phyloP scores from a whole-genome alignment of 768 basidiomycete species.

The Lactarius psammicola region DNA sequence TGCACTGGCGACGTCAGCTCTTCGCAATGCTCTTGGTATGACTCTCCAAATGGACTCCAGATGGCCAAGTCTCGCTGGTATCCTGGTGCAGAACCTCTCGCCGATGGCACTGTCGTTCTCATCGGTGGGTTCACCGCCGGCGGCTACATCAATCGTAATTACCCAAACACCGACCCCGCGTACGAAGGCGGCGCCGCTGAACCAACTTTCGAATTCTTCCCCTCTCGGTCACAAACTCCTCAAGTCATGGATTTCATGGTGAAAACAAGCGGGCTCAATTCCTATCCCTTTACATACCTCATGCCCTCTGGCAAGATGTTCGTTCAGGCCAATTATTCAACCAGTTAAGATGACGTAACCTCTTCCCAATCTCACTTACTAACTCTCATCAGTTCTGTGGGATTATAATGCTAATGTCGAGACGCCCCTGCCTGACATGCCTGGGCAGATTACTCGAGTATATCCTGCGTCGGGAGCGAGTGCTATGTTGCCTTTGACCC shows the following conservation, averaged over 20 bases:
- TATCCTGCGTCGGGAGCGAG: slow-evolving; percentile 89
- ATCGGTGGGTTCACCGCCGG: slow-evolving; percentile 80
- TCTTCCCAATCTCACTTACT: slow-evolving; percentile 19
- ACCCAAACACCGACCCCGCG: slow-evolving; percentile 62
- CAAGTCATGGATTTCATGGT: slow-evolving; percentile 65
- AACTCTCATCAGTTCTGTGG: slow-evolving; percentile 43
- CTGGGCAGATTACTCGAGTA: slow-evolving; percentile 68
- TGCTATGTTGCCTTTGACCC: slow-evolving; percentile 89
- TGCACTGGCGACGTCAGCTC: slow-evolving; percentile 53
- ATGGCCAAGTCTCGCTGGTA: slow-evolving; percentile 79
- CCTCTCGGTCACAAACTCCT: slow-evolving; percentile 49
- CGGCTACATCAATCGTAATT: slow-evolving; percentile 77
- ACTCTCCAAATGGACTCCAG: slow-evolving; percentile 56
- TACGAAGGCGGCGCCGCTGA: slow-evolving; percentile 70
- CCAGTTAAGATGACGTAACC: slow-evolving; percentile 46
- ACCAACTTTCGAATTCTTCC: slow-evolving; percentile 82
- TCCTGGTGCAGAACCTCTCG: slow-evolving; percentile 68
- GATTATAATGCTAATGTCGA: slow-evolving; percentile 57
- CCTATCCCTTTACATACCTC: slow-evolving; percentile 72
- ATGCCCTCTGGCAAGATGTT: slow-evolving; percentile 77
- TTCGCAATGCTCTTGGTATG: slow-evolving; percentile 69
- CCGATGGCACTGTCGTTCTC: slow-evolving; percentile 74
- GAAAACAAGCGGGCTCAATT: slow-evolving; percentile 71
- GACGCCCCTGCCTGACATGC: slow-evolving; percentile 69
- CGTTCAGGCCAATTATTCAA: slow-evolving; percentile 78